phyloP scores from a whole-genome alignment of 163 green algal genomes.

The Chlamydomonas reinhardtii region DNA sequence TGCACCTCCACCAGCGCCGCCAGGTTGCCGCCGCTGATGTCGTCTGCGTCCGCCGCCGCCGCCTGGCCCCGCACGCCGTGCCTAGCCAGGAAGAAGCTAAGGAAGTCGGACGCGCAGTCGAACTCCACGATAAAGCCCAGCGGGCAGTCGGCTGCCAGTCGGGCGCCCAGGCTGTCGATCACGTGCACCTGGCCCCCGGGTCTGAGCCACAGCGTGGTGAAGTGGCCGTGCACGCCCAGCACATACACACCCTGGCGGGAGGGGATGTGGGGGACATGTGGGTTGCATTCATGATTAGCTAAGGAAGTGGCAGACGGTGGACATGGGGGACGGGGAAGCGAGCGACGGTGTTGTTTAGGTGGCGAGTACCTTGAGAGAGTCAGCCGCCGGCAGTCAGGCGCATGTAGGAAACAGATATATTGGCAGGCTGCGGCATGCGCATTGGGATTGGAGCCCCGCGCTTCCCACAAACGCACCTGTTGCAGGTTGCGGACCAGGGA shows the following conservation, averaged over 20 bases:
- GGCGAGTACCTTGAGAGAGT: no score
- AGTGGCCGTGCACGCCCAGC: slow-evolving; percentile 42
- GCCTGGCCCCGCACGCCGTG: neutral
- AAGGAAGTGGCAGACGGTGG: no score
- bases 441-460: no score
- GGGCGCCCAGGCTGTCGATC: slow-evolving; percentile 43
- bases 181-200: slow-evolving; percentile 35
- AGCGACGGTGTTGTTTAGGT: no score
- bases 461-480: slow-evolving; percentile 13
- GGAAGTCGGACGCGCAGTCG: slow-evolving; percentile 10
- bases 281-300: no score
- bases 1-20: slow-evolving; percentile 47
- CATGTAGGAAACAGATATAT: no score
- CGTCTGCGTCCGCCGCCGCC: neutral
- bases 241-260: slow-evolving; percentile 35
- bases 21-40: slow-evolving; percentile 40
- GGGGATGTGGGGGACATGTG: no score
- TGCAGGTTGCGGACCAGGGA: slow-evolving; percentile 6
- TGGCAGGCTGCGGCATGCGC: no score
- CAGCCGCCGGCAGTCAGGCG: no score
- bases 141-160: slow-evolving; percentile 41
- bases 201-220: slow-evolving; percentile 40
- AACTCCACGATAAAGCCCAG: slow-evolving; percentile 46
- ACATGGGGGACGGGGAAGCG: no score
- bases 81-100: slow-evolving; percentile 21